phyloP scores from a whole-genome alignment of 2,329 filamentous ascomycete species.

The Diaporthe aspalathi region DNA sequence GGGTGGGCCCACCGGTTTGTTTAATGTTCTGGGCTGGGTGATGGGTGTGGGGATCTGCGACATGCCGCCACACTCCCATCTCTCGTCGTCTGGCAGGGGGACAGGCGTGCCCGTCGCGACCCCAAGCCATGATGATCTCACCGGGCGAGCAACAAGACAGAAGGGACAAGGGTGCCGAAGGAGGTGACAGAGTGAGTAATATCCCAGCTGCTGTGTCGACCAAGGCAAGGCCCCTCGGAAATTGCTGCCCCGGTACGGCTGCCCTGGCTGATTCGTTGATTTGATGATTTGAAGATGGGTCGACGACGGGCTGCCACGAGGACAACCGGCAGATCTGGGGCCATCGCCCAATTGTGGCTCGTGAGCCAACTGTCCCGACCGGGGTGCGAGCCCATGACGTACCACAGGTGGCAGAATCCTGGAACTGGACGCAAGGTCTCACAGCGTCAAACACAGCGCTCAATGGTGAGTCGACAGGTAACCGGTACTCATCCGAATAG shows the following conservation, averaged over 20 bases:
- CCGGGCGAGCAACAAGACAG: not conserved
- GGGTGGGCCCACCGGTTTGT: not conserved
- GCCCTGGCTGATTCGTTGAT: no score
- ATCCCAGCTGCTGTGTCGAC: not conserved
- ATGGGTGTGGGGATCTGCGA: constrained; percentile 20
- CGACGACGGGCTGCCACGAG: constrained; percentile 23
- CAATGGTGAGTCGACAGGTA: constrained; percentile 17
- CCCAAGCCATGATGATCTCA: constrained; percentile 20
- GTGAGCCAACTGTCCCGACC: constrained; percentile 21
- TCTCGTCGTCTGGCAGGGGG: not conserved
- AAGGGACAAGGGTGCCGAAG: not conserved
- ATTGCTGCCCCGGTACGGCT: not conserved
- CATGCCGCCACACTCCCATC: constrained; percentile 2
- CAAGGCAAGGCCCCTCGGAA: not conserved
- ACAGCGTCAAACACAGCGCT: constrained; percentile 1
- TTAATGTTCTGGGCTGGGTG: constrained; percentile 11
- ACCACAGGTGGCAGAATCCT: constrained; percentile 21
- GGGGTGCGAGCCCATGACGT: constrained; percentile 16
- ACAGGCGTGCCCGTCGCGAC: no score
- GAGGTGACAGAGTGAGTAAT: not conserved
- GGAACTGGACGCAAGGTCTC: constrained; percentile 23
- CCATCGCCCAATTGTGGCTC: constrained; percentile 9
- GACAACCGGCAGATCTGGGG: constrained; percentile 27
- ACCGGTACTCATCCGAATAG: constrained; percentile 11
- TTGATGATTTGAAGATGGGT: constrained; percentile 9